phyloP scores from a whole-genome alignment of 2,329 filamentous ascomycete species.

The Xylariaceae sp. region DNA sequence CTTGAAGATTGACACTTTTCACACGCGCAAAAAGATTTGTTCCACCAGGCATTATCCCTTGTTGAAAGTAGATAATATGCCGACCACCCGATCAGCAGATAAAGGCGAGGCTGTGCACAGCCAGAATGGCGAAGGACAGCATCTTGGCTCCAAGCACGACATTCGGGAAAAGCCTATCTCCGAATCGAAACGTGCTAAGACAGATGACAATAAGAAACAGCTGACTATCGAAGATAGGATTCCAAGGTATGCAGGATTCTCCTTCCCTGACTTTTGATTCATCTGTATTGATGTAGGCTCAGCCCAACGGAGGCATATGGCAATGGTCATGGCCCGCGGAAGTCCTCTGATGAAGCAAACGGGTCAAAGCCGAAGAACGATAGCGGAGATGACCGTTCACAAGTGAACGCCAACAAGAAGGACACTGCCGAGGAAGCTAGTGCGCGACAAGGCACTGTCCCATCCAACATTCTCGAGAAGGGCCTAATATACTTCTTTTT shows the following conservation, averaged over 20 bases:
- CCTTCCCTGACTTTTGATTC: not conserved
- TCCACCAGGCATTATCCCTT: not conserved
- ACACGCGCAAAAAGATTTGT: too few species aligned
- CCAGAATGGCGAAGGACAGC: constrained; percentile 6
- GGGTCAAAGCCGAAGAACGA: not conserved
- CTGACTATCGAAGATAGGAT: constrained; percentile 51
- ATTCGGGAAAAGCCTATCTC: constrained; percentile 31
- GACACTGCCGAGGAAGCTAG: constrained; percentile 24
- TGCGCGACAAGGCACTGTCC: constrained; percentile 32
- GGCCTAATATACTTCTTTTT: constrained; percentile 91
- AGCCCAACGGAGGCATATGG: constrained; percentile 25
- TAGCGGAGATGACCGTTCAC: constrained; percentile 7
- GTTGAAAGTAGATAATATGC: constrained; percentile 13
- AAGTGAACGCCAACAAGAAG: constrained; percentile 41
- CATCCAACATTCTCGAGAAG: constrained; percentile 69
- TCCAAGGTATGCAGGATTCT: constrained; percentile 22
- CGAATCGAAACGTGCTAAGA: constrained; percentile 38
- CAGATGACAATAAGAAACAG: constrained; percentile 38
- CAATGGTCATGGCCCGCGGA: constrained; percentile 10
- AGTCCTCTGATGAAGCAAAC: constrained; percentile 13
- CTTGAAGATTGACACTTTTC: too few species aligned
- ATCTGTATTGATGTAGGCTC: constrained; percentile 9
- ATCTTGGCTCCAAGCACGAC: constrained; percentile 32
- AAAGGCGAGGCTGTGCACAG: constrained; percentile 4
- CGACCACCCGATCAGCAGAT: constrained; percentile 23